Conservation (phyloP, 305 asterid genomes). For the Fraxinus greggii region DNA sequence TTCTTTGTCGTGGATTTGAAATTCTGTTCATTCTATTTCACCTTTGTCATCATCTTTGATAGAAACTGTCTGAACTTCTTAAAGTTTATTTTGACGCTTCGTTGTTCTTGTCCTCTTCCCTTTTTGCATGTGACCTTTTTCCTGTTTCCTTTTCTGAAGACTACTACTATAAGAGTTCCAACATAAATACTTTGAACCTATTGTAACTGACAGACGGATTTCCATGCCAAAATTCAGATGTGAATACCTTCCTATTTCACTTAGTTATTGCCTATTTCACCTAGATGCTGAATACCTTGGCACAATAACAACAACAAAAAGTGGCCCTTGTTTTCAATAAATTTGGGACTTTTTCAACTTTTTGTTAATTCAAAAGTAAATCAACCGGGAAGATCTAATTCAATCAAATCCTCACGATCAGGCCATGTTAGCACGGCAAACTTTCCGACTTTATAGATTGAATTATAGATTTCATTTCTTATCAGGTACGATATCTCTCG, state of each 20-base stretch:
- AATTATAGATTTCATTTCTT: conserved; percentile 32
- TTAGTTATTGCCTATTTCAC: not conserved
- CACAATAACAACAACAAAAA: not conserved
- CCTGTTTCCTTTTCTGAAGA: not conserved
- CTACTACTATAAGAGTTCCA: not conserved
- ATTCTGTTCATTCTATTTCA: not conserved
- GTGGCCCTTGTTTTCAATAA: not conserved
- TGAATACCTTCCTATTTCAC: not conserved
- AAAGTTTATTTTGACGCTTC: not conserved
- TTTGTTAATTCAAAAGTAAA: not conserved
- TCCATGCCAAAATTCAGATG: not conserved
- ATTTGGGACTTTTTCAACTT: not conserved
- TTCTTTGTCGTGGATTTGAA: not conserved
- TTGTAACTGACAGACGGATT: not conserved
- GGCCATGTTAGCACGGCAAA: not conserved
- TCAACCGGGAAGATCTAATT: not conserved
- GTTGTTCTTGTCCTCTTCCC: not conserved
- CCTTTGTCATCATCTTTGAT: not conserved
- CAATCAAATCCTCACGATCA: not conserved
- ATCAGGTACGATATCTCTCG: conserved; percentile 85
- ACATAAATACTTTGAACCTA: not conserved
- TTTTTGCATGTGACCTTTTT: not conserved
- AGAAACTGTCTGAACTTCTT: not conserved
- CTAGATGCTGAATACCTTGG: not conserved
- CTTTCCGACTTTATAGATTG: conserved; percentile 13